phyloP scores from a whole-genome alignment of 768 basidiomycete genomes.

The Pisolithus microcarpus region DNA sequence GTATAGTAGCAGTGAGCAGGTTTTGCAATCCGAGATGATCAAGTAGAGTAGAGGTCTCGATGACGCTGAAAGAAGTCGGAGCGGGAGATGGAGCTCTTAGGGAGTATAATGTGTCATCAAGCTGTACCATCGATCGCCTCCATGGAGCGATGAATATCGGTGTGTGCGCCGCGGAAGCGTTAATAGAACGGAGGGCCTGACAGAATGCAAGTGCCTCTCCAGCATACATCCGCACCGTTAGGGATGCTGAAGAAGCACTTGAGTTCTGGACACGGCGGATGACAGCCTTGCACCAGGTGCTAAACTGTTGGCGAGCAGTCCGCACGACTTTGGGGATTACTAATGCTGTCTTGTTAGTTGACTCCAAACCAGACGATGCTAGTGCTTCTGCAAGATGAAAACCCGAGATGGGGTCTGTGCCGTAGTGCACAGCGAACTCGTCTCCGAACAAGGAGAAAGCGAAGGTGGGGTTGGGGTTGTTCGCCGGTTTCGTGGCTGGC shows the following conservation, averaged over 20 bases:
- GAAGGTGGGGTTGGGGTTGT: conserved; percentile 25
- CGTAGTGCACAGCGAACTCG: conserved; percentile 24
- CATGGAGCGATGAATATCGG: conserved; percentile 17
- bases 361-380: conserved; percentile 1
- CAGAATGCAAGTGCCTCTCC: conserved; percentile 26
- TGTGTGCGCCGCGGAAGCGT: conserved; percentile 8
- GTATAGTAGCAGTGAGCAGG: conserved; percentile 15
- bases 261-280: conserved; percentile 6
- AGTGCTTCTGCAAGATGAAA: conserved; percentile 27
- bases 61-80: conserved; percentile 26
- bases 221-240: conserved; percentile 23
- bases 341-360: not conserved
- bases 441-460: conserved; percentile 21
- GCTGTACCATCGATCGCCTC: conserved; percentile 16
- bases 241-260: conserved; percentile 2
- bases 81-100: conserved; percentile 10
- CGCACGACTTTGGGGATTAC: conserved; percentile 15
- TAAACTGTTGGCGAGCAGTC: conserved; percentile 16
- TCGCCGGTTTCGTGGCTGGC: conserved; percentile 2
- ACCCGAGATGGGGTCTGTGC: conserved; percentile 21
- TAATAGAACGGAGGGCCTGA: conserved; percentile 16
- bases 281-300: conserved; percentile 21
- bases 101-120: conserved; percentile 18
- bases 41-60: conserved; percentile 27
- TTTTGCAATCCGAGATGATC: conserved; percentile 27